Evolutionary conservation across 148 eudicot genomes (phyloP), one percentile per base, ranked within the genome.

Genomic region (Cornus controversa): DNA sequence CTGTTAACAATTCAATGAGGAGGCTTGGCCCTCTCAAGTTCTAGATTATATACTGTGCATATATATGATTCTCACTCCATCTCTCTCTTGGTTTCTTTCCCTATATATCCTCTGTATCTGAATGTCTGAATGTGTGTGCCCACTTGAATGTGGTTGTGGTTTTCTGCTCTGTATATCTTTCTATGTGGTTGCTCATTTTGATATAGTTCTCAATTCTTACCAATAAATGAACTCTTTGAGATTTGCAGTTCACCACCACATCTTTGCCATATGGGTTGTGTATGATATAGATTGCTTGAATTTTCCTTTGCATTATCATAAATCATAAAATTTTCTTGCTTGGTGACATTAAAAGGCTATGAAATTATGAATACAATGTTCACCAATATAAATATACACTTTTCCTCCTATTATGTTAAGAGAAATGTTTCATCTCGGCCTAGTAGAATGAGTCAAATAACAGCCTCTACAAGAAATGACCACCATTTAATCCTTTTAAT

Each of bases 1-100:
- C n/a, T 27, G 58, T 80, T 26, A 45, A 74, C 65, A 75, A 73
- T 81, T 84, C 90, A 37, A 84, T 84, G 73, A 75, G 84, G 71
- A 85, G 85, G 28, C 79, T 89, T 20, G 77, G 85, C 68, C 80
- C 85, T 76, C 22, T 85, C 70, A 84, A 75, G 77, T 25, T 78
- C 79, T 84, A 81, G 75, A 69, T 24, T 13, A n/a, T n/a, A n/a
- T n/a, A n/a, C 45, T 40, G 45, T 40, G 45, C 67, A 40, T 18
- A n/a, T 26, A 66, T 68, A 67, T 47, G 36, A 62, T 34, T 68
- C 47, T 18, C 45, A 29, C 57, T 26, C n/a, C n/a, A n/a, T n/a
- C 11, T 1, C 22, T 57, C 26, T 60, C 28, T 73, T 23, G 34
- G 20, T 9, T 40, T 36, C 57, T 71, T 63, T 45, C 7, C 36